Percentiles rank a stretch among this genome's conserved stretches.
Conservation (phyloP, 768 basidiomycete genomes). For the Zangia roseola region DNA sequence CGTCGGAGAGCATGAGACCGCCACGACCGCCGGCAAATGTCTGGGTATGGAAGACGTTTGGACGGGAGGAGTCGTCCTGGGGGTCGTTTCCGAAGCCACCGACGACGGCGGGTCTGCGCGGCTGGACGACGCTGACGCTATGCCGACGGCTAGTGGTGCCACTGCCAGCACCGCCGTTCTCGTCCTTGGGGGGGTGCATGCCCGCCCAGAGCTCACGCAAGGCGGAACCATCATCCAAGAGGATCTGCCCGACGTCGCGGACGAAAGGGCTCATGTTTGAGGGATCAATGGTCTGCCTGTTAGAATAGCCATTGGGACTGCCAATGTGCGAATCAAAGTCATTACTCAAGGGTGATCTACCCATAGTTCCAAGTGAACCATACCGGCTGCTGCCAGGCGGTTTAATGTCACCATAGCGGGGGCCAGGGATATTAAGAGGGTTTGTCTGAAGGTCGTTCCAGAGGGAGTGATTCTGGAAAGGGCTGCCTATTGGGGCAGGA, state of each 20-base stretch:
- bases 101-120: slow-evolving; percentile 60
- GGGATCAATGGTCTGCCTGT: slow-evolving; percentile 46
- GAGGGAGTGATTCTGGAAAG: slow-evolving; percentile 38
- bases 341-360: slow-evolving; percentile 55
- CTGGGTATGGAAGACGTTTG: slow-evolving; percentile 34
- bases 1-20: slow-evolving; percentile 70
- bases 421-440: slow-evolving; percentile 54
- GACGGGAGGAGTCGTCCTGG: slow-evolving; percentile 38
- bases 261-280: slow-evolving; percentile 86
- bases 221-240: slow-evolving; percentile 70
- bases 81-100: slow-evolving; percentile 55
- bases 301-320: slow-evolving; percentile 47
- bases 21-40: slow-evolving; percentile 47
- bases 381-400: slow-evolving; percentile 63
- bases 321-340: slow-evolving; percentile 48
- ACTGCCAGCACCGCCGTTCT: slow-evolving; percentile 63
- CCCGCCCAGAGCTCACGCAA: slow-evolving; percentile 76
- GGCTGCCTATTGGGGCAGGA: slow-evolving; percentile 52
- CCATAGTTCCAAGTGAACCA: slow-evolving; percentile 56
- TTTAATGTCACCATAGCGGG: slow-evolving; percentile 61
- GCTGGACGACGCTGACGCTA: slow-evolving; percentile 81
- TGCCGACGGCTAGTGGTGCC: slow-evolving; percentile 83
- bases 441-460: slow-evolving; percentile 61
- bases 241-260: slow-evolving; percentile 77
- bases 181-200: slow-evolving; percentile 61